Evolutionary conservation across 257 asterid species (phyloP), one percentile per base, ranked within the genome.

Genomic region (Jacaranda copaia): DNA sequence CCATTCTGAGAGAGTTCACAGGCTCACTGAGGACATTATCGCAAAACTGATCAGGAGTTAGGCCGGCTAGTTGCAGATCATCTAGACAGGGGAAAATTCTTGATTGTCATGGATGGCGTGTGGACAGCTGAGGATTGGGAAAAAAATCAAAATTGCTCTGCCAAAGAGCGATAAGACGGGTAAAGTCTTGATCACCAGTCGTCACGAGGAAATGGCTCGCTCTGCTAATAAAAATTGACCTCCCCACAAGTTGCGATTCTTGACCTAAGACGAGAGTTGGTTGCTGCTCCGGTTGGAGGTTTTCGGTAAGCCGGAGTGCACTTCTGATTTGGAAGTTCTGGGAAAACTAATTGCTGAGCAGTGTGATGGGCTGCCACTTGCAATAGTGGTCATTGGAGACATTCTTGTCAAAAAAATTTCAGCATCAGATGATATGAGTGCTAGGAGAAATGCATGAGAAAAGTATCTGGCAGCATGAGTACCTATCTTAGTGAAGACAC

Each of bases 1-100:
- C 58, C 53, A 74, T 82, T 36, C 9, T 82, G 65, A 70, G 71
- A 53, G 65, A 45, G 15, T 15, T 79, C 12, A 74, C 75, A 66
- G 64, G 43, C 46, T 62, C 3, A 65, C 63, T 25, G 66, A 75
- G 40, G 76, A 75, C 5, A 74, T 68, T 8, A 46, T 38, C 36
- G 35, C 40, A 62, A 52, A 68, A 15, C 3, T 6, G 67, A 42
- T 20, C 52, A 66, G 6, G 73, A 78, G 69, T 46, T 74, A 57
- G 71, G 63, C 13, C 60, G 20, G 4, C 16, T 45, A 36, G 78
- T 74, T 9, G 15, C 49, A 13, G 35, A 8, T 13, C 40, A 61
- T 61, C 55, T 74, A 32, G 45, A 40, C 38, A n/a, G 35, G 1
- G 14, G 35, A 8, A 68, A 35, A 43, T 81, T 63, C 46, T 42